Percentiles rank a stretch among this genome's conserved stretches.
Conservation (phyloP, 1,284 basidiomycete species). For the Prillingera fragicola region DNA sequence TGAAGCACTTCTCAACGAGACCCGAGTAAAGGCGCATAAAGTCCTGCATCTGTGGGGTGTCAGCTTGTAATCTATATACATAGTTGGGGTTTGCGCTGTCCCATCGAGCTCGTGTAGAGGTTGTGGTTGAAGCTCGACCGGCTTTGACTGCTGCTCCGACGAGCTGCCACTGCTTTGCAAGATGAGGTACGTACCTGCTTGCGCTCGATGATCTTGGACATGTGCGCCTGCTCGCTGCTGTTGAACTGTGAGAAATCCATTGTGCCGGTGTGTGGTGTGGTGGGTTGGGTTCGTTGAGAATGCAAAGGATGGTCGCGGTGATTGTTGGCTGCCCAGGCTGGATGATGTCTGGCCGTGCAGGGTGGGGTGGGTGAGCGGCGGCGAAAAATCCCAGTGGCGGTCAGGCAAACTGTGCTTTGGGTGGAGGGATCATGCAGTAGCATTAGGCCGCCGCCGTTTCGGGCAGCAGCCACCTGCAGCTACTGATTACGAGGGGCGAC, state of each 20-base stretch:
- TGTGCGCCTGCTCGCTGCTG: constrained; percentile 79
- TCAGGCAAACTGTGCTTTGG: no score
- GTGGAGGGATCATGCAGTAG: no score
- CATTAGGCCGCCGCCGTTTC: no score
- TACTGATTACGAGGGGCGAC: no score
- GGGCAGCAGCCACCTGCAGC: no score
- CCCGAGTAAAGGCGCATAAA: constrained; percentile 94
- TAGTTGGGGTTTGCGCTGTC: no score
- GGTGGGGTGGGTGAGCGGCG: not conserved
- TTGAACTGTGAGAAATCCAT: constrained; percentile 87
- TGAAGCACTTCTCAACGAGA: constrained; percentile 94
- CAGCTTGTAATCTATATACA: no score
- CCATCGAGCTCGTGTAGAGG: no score
- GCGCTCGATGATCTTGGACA: constrained; percentile 82
- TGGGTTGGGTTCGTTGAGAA: not conserved
- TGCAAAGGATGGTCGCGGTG: not conserved
- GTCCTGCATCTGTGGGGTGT: constrained; percentile 79
- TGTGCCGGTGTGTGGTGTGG: constrained; percentile 6
- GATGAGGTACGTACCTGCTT: constrained; percentile 82
- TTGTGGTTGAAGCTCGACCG: no score
- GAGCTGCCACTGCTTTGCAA: no score
- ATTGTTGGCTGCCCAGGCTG: not conserved
- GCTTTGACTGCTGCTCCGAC: no score
- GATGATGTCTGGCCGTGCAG: not conserved
- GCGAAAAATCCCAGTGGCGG: constrained; percentile 3